Evolutionary conservation across 352 stramenopile genomes (phyloP), one percentile per base, ranked within the genome.

Genomic region (Phytopythium helicoides): DNA sequence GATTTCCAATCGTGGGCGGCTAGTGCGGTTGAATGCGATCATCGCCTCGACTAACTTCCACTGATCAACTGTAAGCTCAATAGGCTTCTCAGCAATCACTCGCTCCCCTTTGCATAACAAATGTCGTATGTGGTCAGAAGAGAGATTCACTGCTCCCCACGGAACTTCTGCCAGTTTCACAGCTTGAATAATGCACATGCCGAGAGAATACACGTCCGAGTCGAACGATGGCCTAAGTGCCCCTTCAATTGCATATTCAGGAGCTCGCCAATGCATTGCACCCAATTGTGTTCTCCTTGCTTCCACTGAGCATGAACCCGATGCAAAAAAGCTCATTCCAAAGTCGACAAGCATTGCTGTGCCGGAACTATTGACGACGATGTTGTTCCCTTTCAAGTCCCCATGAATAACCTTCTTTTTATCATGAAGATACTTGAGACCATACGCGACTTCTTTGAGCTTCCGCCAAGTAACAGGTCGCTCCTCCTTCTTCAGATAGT

Each of bases 371-470:
- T 46, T 47, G 6, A 73, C 58, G 37, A 73, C 56, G 38, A 73
- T 71, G 31, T 73, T 73, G 57, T 70, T 64, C 15, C 60, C 68
- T 51, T 73, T 73, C 33, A 73, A 47, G 28, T 73, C 61, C 3
- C 65, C 65, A 33, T 73, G 65, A 18, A 70, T 61, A 33, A 73
- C 62, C 14, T 33, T 33, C 28, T 33, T 33, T 9, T 33, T 33
- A 33, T 64, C 44, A 35, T 64, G 57, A 5, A 64, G 33, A 23
- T 60, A 64, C 18, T 64, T 50, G 0, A 64, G 56, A 26, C 56
- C 56, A 11, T 58, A 19, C 1, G 56, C 50, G 1, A 52, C 52
- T 14, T 60, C 57, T 19, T 59, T 25, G 34, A 64, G 14, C 26
- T 60, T 64, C 1, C 51, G 46, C 57, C 57, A 60, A 22, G 58